Percentiles rank a stretch among this genome's conserved stretches.
phyloP scores from a whole-genome alignment of 2,329 filamentous ascomycete genomes.

The Neofusicoccum parvum region DNA sequence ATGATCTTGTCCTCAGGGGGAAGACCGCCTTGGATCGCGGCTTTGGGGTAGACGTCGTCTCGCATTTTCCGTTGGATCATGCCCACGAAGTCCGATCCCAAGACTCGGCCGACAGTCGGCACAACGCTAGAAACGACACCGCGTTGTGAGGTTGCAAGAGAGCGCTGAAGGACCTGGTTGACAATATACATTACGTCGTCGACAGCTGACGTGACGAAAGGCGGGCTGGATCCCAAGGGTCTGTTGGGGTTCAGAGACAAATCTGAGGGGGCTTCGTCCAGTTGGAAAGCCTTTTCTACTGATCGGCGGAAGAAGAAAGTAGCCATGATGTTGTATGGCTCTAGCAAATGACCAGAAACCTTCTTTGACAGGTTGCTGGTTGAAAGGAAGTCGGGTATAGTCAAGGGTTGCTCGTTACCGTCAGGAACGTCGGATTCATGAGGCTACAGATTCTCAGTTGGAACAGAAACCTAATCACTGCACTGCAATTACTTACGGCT shows the following conservation, averaged over 20 bases:
- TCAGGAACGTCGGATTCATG: conserved; percentile 53
- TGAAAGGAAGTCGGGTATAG: conserved; percentile 71
- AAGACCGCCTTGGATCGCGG: conserved; percentile 73
- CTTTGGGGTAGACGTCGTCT: conserved; percentile 88
- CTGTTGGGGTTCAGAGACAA: conserved; percentile 75
- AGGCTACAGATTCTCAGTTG: conserved; percentile 26
- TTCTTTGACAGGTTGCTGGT: conserved; percentile 83
- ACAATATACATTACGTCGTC: conserved; percentile 99
- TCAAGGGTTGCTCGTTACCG: conserved; percentile 57
- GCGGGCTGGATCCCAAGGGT: conserved; percentile 74
- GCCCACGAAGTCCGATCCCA: conserved; percentile 87
- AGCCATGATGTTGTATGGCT: conserved; percentile 87
- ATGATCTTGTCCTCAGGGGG: conserved; percentile 89
- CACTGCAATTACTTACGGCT: conserved; percentile 58
- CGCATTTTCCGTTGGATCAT: conserved; percentile 99
- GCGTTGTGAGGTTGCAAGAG: conserved; percentile 81
- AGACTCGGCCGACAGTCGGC: conserved; percentile 75
- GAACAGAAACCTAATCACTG: conserved; percentile 24
- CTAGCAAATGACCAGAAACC: conserved; percentile 70
- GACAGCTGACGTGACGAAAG: conserved; percentile 91
- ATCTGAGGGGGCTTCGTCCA: conserved; percentile 84
- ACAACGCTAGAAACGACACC: conserved; percentile 77
- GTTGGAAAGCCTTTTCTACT: conserved; percentile 95
- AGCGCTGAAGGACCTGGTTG: conserved; percentile 85
- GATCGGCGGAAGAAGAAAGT: conserved; percentile 96